Evolutionary conservation across 306 rosid genomes (phyloP).

Genomic region (Cajanus cajan): DNA sequence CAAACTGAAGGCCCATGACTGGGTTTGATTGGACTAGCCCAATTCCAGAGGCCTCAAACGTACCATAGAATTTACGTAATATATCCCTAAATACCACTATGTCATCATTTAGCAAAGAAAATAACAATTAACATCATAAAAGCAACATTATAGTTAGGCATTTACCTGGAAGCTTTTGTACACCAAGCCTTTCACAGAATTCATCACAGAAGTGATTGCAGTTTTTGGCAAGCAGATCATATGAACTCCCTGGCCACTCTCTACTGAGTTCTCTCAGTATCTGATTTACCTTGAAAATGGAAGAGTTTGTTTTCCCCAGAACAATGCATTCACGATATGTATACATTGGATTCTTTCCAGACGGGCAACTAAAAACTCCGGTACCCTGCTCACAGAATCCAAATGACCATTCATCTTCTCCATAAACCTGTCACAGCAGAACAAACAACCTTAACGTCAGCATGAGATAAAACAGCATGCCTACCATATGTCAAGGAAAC

Average conservation of each 20-base stretch:
- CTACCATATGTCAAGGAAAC: background rate
- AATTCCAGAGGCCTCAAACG: background rate
- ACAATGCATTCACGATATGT: slow-evolving; percentile 74
- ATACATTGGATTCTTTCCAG: slow-evolving; percentile 92
- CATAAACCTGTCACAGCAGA: slow-evolving; percentile 59
- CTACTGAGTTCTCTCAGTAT: slow-evolving; percentile 93
- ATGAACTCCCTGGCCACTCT: slow-evolving; percentile 93
- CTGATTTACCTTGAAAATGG: slow-evolving; percentile 80
- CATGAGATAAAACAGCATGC: background rate
- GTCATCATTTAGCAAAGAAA: background rate
- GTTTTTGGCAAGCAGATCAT: slow-evolving; percentile 88
- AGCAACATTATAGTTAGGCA: background rate
- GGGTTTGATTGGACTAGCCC: background rate
- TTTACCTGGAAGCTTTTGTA: slow-evolving; percentile 93
- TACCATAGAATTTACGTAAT: background rate
- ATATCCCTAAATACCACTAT: background rate
- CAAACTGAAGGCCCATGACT: background rate
- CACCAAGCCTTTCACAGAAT: slow-evolving; percentile 84
- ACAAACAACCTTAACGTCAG: slow-evolving; percentile 23
- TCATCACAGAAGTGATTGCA: slow-evolving; percentile 99
- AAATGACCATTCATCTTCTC: slow-evolving; percentile 98
- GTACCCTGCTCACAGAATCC: slow-evolving; percentile 97
- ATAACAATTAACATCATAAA: background rate
- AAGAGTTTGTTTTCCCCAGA: slow-evolving; percentile 70
- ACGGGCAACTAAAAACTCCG: slow-evolving; percentile 96